Percentiles rank a stretch among this genome's conserved stretches.
phyloP scores from a whole-genome alignment of 306 rosid genomes.

The Medicago lupulina region DNA sequence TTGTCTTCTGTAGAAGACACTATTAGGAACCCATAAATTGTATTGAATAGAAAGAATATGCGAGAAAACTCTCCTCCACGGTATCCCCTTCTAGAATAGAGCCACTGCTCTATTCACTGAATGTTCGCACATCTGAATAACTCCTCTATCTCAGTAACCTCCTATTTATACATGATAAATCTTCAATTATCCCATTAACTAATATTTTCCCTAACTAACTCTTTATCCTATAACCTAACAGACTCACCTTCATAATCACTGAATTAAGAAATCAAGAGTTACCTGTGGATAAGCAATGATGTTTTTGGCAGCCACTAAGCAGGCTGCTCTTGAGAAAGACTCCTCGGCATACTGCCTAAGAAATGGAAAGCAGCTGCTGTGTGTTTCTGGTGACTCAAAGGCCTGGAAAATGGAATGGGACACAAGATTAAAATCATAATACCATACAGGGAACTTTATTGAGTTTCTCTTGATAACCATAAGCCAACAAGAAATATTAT shows the following conservation, averaged over 20 bases:
- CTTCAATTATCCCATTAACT: no score
- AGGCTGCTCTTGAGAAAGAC: constrained; percentile 85
- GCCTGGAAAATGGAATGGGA: constrained; percentile 65
- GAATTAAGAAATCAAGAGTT: constrained; percentile 38
- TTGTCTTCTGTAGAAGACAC: constrained; percentile 8
- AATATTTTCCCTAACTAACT: no score
- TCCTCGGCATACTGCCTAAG: constrained; percentile 97
- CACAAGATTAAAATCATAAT: constrained; percentile 26
- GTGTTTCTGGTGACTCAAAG: constrained; percentile 93
- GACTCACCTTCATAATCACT: neutral
- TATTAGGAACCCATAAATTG: no score
- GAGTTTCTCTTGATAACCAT: constrained; percentile 16
- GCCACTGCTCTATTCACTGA: no score
- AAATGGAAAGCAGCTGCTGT: constrained; percentile 73
- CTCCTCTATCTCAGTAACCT: no score
- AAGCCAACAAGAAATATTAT: constrained; percentile 30
- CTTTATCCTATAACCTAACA: no score
- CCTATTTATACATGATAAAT: no score
- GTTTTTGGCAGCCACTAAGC: constrained; percentile 87
- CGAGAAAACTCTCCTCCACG: no score
- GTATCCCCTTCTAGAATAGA: no score
- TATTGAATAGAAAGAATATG: no score
- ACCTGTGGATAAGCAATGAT: constrained; percentile 99
- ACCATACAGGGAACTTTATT: constrained; percentile 19
- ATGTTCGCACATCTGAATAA: no score